Base-by-base conservation (phyloP, 352 stramenopile genomes). In the Phytophthora lateralis region DNA sequence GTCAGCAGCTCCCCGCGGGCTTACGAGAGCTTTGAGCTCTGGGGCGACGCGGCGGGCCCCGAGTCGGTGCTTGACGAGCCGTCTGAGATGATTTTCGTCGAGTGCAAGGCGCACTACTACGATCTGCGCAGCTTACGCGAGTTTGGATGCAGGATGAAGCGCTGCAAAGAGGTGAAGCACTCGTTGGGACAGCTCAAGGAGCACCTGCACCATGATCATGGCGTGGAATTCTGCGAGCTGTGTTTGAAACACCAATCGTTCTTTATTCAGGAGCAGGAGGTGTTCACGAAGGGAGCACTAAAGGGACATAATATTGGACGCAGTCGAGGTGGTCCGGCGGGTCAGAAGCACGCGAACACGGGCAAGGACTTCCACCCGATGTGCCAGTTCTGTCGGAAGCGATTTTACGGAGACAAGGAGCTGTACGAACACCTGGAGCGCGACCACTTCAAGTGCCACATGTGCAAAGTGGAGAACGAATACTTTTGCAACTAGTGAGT, bases 401-500 rank as follows among this genome's bases (percentile, higher is more conserved):
- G 88, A 2, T 96, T 90, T 55, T 97, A 97, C 48, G 78, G 86
- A 60, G 85, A 89, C 48, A 85, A 87, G 42, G 78, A 95, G 44
- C 75, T 97, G 48, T 94, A 93, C 53, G 78, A 92, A 21, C 89
- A 97, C 55, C 56, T 97, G 27, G 85, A 93, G 63, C 89, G 89
- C 42, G 85, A 97, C 52, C 89, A 97, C 56, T 97, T 94, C 69
- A 95, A 90, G 58, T 97, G 89, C 54, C 88, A 97, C 52, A 77
- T 97, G 17, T 97, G 89, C 82, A 91, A 92, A 52, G 67, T 81
- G 29, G 86, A 93, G 59, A 85, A 95, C 65, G 80, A 93, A 30
- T 95, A 97, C 68, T 97, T 91, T 63, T 82, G 88, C 55, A 93
- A 97, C 71, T 97, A 97, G 81, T 92, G 77, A 59, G 83, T 58